phyloP scores from a whole-genome alignment of 2,329 filamentous ascomycete species.

The Fusarium beomiforme region DNA sequence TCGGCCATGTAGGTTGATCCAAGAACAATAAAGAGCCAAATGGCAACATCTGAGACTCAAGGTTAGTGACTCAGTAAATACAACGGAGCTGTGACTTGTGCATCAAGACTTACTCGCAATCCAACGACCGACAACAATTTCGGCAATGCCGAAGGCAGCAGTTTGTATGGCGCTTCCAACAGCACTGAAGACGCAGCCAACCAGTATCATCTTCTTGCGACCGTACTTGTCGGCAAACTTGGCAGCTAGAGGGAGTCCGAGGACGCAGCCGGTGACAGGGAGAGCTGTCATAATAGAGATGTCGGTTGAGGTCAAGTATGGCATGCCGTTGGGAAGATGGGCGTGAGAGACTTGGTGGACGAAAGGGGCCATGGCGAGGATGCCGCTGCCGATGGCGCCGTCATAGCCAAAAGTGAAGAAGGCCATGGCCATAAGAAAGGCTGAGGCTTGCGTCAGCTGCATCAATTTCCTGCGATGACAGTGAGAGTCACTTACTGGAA shows the following conservation, averaged over 20 bases:
- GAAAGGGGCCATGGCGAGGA: background rate
- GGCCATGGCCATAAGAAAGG: background rate
- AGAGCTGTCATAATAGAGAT: background rate
- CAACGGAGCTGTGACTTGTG: fast-evolving
- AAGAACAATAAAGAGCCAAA: background rate
- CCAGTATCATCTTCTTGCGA: background rate
- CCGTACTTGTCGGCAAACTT: background rate
- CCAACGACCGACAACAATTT: background rate
- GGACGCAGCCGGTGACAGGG: background rate
- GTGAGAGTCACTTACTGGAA: background rate
- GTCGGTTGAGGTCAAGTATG: background rate
- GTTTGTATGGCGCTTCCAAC: background rate
- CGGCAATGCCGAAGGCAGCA: background rate
- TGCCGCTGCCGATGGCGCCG: background rate
- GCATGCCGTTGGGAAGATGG: background rate
- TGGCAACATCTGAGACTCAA: background rate
- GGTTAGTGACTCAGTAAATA: background rate
- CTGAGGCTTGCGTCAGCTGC: background rate
- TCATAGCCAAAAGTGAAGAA: conserved; percentile 1
- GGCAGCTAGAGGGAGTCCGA: background rate
- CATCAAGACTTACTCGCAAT: background rate
- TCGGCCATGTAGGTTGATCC: background rate
- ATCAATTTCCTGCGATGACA: fast-evolving
- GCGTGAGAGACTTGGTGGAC: background rate
- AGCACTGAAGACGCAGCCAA: background rate